These are phyloP conservation scores for Aspergillus phoenicis DNA, from an alignment of 2,329 filamentous ascomycete species.

Conservation along the genomic window DNA sequence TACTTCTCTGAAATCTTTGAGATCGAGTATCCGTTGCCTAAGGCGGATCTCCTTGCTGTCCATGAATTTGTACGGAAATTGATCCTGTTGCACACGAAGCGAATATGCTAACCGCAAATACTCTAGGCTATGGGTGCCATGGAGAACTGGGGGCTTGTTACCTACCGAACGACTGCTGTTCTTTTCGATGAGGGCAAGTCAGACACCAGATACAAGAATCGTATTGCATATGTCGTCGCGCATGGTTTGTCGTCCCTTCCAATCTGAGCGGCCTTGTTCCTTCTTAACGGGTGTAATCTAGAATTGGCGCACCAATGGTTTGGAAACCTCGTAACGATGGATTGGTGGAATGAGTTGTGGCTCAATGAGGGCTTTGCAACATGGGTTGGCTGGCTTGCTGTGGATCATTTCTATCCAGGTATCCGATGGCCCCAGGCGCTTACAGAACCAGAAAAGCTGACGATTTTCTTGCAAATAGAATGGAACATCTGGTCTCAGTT, in stretches of 20 bases:
- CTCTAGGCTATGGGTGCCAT: conserved; percentile 66
- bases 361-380: conserved; percentile 96
- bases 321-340: conserved; percentile 92
- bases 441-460: background rate
- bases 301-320: conserved; percentile 98
- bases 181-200: conserved; percentile 94
- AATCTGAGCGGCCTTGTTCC: background rate
- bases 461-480: conserved; percentile 53
- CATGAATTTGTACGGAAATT: conserved; percentile 78
- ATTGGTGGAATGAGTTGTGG: conserved; percentile 95
- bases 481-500: conserved; percentile 99
- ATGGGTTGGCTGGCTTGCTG: conserved; percentile 94
- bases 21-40: conserved; percentile 90
- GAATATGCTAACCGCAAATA: background rate
- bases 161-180: conserved; percentile 91
- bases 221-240: conserved; percentile 95
- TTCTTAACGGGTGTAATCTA: conserved; percentile 22
- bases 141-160: conserved; percentile 97
- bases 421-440: conserved; percentile 22
- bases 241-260: conserved; percentile 55
- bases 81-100: background rate
- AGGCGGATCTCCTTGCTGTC: conserved; percentile 86
- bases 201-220: conserved; percentile 86
- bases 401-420: conserved; percentile 84
- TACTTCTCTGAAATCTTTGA: conserved; percentile 94